Conservation (phyloP, 139 green algal genomes). For the Micractinium conductrix region DNA sequence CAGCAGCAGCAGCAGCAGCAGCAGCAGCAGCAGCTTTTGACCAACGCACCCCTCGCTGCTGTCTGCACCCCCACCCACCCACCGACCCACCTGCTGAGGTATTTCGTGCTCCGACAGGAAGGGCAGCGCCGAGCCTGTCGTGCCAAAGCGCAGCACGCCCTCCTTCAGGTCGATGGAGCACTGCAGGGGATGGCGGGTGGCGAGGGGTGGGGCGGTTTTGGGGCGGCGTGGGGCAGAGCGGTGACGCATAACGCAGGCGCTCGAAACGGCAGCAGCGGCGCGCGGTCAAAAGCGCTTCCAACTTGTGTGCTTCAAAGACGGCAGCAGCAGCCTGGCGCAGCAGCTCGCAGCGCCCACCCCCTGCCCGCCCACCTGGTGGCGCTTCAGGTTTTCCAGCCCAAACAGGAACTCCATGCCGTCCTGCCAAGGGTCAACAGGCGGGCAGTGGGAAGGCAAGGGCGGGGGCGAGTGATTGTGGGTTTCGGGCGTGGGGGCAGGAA, state of each 20-base stretch:
- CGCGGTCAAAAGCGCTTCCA: too few species aligned
- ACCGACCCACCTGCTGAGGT: not conserved
- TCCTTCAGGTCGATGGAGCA: slow-evolving; percentile 79
- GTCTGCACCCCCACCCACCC: not conserved
- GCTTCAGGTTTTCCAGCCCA: not conserved
- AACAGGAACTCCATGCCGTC: not conserved
- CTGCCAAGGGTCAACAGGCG: too few species aligned
- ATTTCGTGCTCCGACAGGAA: slow-evolving; percentile 81
- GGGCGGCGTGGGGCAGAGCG: not conserved
- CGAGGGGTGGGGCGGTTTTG: not conserved
- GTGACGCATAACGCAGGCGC: too few species aligned
- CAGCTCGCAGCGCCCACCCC: not conserved
- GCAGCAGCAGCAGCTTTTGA: too few species aligned
- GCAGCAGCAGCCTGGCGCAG: too few species aligned
- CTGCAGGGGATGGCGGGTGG: slow-evolving; percentile 21
- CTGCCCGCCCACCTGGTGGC: not conserved
- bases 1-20: too few species aligned
- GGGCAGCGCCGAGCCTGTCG: slow-evolving; percentile 61
- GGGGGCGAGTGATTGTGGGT: too few species aligned
- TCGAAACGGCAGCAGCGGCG: too few species aligned
- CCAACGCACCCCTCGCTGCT: too few species aligned
- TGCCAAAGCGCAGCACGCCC: slow-evolving; percentile 70
- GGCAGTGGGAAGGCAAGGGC: not conserved
- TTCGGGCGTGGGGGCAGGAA: too few species aligned
- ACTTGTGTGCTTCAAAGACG: too few species aligned